Evolutionary conservation across 495 filamentous ascomycete genomes (phyloP).

Genomic region (Aspergillus haitiensis): DNA sequence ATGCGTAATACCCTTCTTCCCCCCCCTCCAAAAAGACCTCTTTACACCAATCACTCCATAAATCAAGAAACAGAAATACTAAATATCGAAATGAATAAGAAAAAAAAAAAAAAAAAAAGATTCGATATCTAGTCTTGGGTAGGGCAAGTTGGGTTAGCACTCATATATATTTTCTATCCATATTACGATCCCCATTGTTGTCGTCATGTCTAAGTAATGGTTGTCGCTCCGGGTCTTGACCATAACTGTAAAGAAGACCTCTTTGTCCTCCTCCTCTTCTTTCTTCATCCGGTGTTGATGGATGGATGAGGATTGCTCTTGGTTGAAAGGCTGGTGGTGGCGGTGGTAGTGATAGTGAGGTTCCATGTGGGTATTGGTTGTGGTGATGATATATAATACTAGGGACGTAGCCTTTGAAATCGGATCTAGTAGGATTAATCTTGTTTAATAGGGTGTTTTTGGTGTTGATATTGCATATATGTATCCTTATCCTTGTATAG

Average conservation of each 20-base stretch:
- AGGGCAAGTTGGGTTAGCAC: too few species aligned
- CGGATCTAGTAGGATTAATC: slow-evolving; percentile 1
- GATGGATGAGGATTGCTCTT: background rate
- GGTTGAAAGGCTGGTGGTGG: background rate
- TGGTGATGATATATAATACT: slow-evolving; percentile 11
- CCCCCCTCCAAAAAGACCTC: too few species aligned
- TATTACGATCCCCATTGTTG: background rate
- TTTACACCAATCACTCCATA: too few species aligned
- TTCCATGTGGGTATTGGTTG: too few species aligned
- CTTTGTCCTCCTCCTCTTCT: too few species aligned
- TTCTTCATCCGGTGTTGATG: background rate
- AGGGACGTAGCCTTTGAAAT: slow-evolving; percentile 22
- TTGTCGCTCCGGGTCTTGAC: slow-evolving; percentile 17
- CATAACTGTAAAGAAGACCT: background rate
- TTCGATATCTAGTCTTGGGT: too few species aligned
- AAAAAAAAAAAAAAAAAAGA: too few species aligned
- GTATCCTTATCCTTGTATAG: too few species aligned
- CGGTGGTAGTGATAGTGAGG: too few species aligned
- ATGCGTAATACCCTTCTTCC: too few species aligned
- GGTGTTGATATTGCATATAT: background rate
- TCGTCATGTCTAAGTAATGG: slow-evolving; percentile 16
- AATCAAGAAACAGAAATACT: too few species aligned
- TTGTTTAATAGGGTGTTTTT: background rate
- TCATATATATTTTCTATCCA: slow-evolving; percentile 18
- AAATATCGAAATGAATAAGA: too few species aligned